Conservation (phyloP, 768 basidiomycete species). For the Austroboletus festivus region DNA sequence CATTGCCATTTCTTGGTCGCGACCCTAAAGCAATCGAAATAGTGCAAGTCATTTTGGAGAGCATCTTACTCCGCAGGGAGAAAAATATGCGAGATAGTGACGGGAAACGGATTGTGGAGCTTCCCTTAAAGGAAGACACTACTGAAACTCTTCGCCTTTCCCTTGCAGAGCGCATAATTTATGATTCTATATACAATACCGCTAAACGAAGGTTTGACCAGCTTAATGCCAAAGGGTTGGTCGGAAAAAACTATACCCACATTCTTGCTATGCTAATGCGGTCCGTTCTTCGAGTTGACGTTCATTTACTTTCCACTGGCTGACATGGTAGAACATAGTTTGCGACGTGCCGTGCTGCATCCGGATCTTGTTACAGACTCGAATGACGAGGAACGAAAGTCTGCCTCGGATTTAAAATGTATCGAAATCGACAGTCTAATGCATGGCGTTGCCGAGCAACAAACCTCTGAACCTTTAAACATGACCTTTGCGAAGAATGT, state of each 20-base stretch:
- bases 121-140: constrained; percentile 79
- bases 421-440: constrained; percentile 62
- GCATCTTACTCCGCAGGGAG: constrained; percentile 81
- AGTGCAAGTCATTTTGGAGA: constrained; percentile 92
- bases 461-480: constrained; percentile 25
- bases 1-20: constrained; percentile 83
- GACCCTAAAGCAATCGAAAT: constrained; percentile 94
- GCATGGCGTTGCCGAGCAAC: constrained; percentile 45
- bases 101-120: constrained; percentile 83
- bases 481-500: constrained; percentile 61
- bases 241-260: constrained; percentile 79
- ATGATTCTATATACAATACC: constrained; percentile 78
- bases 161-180: constrained; percentile 77
- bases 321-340: constrained; percentile 38
- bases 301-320: background rate
- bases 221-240: constrained; percentile 72
- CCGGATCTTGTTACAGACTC: constrained; percentile 73
- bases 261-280: constrained; percentile 95
- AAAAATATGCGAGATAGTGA: constrained; percentile 88
- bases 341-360: constrained; percentile 91
- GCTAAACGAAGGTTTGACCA: constrained; percentile 80
- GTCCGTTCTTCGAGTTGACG: constrained; percentile 40
- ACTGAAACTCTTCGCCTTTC: constrained; percentile 81
- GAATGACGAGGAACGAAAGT: constrained; percentile 38
- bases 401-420: constrained; percentile 33